A percentile compares a stretch with the other conserved stretches of the same genome.
phyloP scores from a whole-genome alignment of 2,329 filamentous ascomycete species.

The Neonectria hederae region DNA sequence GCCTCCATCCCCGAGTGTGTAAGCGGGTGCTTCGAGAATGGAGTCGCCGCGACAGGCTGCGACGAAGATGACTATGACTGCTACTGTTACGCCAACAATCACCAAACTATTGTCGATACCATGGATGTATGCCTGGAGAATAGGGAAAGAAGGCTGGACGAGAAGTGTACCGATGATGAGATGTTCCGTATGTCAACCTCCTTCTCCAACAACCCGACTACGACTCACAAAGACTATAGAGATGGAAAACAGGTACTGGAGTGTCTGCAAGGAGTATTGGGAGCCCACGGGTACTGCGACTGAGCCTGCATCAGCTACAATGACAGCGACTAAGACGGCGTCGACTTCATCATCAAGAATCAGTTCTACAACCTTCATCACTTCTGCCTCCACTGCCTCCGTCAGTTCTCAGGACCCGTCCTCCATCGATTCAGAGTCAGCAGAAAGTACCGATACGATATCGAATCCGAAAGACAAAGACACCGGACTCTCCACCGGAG shows the following conservation, averaged over 20 bases:
- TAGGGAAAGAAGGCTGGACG: conserved; percentile 23
- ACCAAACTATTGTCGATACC: conserved; percentile 39
- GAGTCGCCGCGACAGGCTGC: conserved; percentile 37
- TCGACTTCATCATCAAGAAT: conserved; percentile 3
- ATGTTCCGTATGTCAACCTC: conserved; percentile 32
- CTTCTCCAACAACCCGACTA: too few species aligned
- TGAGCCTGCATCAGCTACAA: conserved; percentile 31
- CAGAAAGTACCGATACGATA: conserved; percentile 5
- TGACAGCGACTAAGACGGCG: conserved; percentile 7
- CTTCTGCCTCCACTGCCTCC: background rate
- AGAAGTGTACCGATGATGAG: conserved; percentile 34
- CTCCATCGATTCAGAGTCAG: conserved; percentile 11
- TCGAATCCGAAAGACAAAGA: background rate
- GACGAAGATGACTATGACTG: conserved; percentile 36
- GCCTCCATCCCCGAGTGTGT: conserved; percentile 34
- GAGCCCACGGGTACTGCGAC: conserved; percentile 37
- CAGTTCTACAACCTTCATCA: background rate
- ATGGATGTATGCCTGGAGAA: conserved; percentile 35
- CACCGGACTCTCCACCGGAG: conserved; percentile 24
- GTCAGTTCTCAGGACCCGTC: background rate
- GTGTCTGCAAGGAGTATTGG: conserved; percentile 42
- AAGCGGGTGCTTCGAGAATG: conserved; percentile 36
- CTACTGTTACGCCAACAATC: conserved; percentile 39
- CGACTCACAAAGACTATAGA: conserved; percentile 15
- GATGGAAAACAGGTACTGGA: conserved; percentile 43